These are phyloP conservation scores for Lagerstroemia speciosa DNA, from an alignment of 345 rosid species.

Conservation along the genomic window DNA sequence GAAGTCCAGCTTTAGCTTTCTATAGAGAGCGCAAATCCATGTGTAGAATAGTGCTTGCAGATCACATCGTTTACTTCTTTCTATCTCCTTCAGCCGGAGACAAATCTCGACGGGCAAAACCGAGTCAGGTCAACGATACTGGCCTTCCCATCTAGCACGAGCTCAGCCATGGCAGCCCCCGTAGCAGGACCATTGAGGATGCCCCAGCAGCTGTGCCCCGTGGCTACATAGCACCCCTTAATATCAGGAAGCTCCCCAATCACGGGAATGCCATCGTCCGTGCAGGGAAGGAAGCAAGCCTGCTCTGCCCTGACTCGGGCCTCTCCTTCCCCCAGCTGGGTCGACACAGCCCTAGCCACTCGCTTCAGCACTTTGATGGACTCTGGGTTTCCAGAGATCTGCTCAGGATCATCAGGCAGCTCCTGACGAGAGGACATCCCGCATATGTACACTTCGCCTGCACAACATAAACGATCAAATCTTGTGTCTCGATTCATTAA, in stretches of 20 bases:
- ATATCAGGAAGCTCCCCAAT: slow-evolving; percentile 70
- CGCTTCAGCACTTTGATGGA: slow-evolving; percentile 61
- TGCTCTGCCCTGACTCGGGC: slow-evolving; percentile 68
- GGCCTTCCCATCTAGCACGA: slow-evolving; percentile 55
- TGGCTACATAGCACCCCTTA: slow-evolving; percentile 64
- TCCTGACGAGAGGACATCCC: slow-evolving; percentile 73
- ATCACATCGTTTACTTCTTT: not conserved
- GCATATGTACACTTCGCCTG: slow-evolving; percentile 88
- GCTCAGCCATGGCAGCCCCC: slow-evolving; percentile 81
- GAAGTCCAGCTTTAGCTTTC: too few species aligned
- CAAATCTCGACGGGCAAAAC: slow-evolving; percentile 75
- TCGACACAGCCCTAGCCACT: slow-evolving; percentile 64
- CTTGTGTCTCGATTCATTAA: not conserved
- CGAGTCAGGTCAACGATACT: slow-evolving; percentile 47
- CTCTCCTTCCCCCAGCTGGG: slow-evolving; percentile 50
- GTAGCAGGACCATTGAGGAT: slow-evolving; percentile 87
- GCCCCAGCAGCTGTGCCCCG: slow-evolving; percentile 92
- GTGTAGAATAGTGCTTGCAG: too few species aligned
- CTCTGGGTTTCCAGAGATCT: slow-evolving; percentile 46
- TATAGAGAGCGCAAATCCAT: too few species aligned
- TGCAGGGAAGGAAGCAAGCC: slow-evolving; percentile 84
- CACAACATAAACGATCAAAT: not conserved
- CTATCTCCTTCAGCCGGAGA: not conserved
- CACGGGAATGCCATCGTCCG: slow-evolving; percentile 61
- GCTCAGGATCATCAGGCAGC: slow-evolving; percentile 73